These are phyloP conservation scores for Rhododendron simsii DNA, from an alignment of 148 eudicot species.

Conservation along the genomic window DNA sequence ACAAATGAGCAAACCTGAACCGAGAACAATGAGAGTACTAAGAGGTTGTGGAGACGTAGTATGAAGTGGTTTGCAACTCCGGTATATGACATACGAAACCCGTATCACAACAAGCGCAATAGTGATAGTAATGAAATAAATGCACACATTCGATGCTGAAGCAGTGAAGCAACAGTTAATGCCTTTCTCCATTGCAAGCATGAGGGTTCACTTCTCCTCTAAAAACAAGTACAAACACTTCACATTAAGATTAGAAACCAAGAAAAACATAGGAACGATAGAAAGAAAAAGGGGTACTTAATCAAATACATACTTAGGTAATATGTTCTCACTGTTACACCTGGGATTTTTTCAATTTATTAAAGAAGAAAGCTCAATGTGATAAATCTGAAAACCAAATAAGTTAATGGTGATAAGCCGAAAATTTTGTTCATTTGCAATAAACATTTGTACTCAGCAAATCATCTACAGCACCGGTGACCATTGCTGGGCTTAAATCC, in stretches of 20 bases:
- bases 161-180: background rate
- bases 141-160: background rate
- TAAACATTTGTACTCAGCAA: too few relatives aligned
- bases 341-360: background rate
- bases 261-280: background rate
- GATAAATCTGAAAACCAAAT: background rate
- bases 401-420: too few relatives aligned
- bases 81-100: constrained; percentile 41
- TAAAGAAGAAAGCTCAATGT: background rate
- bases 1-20: constrained; percentile 55
- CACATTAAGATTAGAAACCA: background rate
- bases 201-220: background rate
- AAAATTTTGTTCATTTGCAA: too few relatives aligned
- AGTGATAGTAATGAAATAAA: constrained; percentile 5
- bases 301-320: background rate
- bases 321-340: background rate
- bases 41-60: constrained; percentile 30
- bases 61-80: constrained; percentile 45
- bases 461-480: too few relatives aligned
- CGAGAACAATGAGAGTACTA: constrained; percentile 78
- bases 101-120: constrained; percentile 33
- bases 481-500: too few relatives aligned
- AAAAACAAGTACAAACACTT: background rate
- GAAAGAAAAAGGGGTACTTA: background rate
- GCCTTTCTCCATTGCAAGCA: constrained; percentile 10